Evolutionary conservation across 805 yeast species (phyloP).

Genomic region (Scheffersomyces stipitis): DNA sequence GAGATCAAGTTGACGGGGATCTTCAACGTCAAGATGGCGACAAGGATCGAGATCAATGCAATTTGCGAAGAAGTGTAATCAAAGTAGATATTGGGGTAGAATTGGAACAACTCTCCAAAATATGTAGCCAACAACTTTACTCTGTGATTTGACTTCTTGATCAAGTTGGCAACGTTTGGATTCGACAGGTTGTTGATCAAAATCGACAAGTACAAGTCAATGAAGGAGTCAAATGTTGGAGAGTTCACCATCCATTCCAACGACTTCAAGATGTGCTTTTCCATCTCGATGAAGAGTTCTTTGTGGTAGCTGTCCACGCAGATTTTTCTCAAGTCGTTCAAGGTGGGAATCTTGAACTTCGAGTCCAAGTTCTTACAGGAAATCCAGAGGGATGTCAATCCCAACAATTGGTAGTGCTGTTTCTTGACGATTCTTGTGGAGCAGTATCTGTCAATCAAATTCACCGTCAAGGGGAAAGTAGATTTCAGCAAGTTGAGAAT

Average conservation of each 20-base stretch:
- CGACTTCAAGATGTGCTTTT: slow-evolving; percentile 60
- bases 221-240: slow-evolving; percentile 63
- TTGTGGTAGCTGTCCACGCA: slow-evolving; percentile 60
- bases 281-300: slow-evolving; percentile 63
- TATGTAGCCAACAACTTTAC: slow-evolving; percentile 58
- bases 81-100: slow-evolving; percentile 58
- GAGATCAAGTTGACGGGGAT: slow-evolving; percentile 26
- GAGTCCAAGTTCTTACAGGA: slow-evolving; percentile 49
- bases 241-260: slow-evolving; percentile 64
- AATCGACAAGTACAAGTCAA: slow-evolving; percentile 54
- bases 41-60: slow-evolving; percentile 44
- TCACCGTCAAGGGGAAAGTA: slow-evolving; percentile 46
- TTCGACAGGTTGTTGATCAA: slow-evolving; percentile 21
- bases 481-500: slow-evolving; percentile 38
- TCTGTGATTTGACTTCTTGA: slow-evolving; percentile 10
- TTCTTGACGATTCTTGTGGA: slow-evolving; percentile 45
- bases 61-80: slow-evolving; percentile 55
- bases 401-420: slow-evolving; percentile 46
- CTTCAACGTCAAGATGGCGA: slow-evolving; percentile 36
- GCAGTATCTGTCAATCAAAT: slow-evolving; percentile 44
- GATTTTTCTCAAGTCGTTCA: slow-evolving; percentile 51
- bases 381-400: slow-evolving; percentile 45
- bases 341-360: slow-evolving; percentile 57
- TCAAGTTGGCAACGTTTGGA: slow-evolving; percentile 9
- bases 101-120: slow-evolving; percentile 65